Base-by-base conservation (phyloP, 1,284 basidiomycete genomes). In the Exobasidium cylindrosporum region DNA sequence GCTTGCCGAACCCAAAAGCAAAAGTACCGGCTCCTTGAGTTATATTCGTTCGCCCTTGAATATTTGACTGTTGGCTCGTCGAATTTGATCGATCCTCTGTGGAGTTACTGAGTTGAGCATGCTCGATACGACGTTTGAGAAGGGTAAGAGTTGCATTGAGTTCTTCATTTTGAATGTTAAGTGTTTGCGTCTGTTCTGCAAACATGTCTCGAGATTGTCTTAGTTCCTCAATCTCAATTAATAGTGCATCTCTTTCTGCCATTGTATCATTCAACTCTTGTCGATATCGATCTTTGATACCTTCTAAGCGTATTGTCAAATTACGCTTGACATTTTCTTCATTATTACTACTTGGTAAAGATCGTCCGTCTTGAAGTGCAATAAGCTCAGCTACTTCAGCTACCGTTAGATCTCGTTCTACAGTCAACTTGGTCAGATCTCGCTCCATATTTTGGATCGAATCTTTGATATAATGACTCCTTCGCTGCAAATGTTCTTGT, bases 381-480 rank as follows among this genome's bases (percentile, higher is more conserved):
- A 87, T 85, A 24, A 98, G 84, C 81, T 97, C 92, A 75, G 95
- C 93, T 23, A 97, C 87, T 79, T 98, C 95, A 1, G 92, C 93
- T 60, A 96, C 81, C 7, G 89, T 86, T 82, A 97, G 86, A 73
- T 97, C 95, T 24, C 95, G 85, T 81, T 97, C 91, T 0, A 88
- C 90, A 73, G 87, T 89, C 60, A 98, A 82, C 71, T 89, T 89
- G 21, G 92, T 91, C 23, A 97, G 82, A 76, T 96, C 89, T 60
- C 86, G 86, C 81, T 95, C 91, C 63, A 97, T 84, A 2, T 85
- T 87, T 54, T 86, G 85, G 52, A 98, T 83, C 69, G 85, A 90
- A 61, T 87, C 86, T 63, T 86, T 86, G 21, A 96, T 83, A 70
- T 97, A 89, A 66, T 89, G 87, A 4, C 89, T 88, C 54, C 90